A percentile compares a stretch with the other conserved stretches of the same genome.
Evolutionary conservation across 2,329 filamentous ascomycete species (phyloP).

Genomic region (Stemphylium vesicarium): DNA sequence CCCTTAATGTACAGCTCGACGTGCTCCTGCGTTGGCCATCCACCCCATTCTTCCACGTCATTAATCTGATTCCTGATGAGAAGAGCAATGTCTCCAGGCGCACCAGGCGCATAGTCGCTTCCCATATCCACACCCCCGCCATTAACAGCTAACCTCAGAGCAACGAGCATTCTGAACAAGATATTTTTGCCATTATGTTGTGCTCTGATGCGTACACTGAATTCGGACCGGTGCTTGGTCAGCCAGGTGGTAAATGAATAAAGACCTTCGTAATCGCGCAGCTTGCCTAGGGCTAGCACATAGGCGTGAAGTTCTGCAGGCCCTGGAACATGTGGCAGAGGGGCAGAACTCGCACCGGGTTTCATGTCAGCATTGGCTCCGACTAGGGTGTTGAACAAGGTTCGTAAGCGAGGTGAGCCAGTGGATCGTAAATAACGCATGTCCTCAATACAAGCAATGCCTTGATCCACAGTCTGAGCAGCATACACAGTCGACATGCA

Average conservation of each 20-base stretch:
- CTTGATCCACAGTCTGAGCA: conserved; percentile 28
- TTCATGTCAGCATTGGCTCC: conserved; percentile 24
- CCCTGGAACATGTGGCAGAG: conserved; percentile 54
- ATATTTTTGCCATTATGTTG: conserved; percentile 30
- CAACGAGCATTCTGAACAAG: conserved; percentile 47
- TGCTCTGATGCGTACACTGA: conserved; percentile 36
- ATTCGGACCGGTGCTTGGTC: conserved; percentile 32
- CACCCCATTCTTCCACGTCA: conserved; percentile 49
- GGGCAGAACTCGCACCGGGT: background rate
- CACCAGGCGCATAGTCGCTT: conserved; percentile 12
- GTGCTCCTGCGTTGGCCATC: conserved; percentile 53
- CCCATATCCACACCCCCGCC: conserved; percentile 17
- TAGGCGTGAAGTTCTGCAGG: conserved; percentile 63
- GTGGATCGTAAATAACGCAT: conserved; percentile 21
- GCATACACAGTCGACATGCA: conserved; percentile 44
- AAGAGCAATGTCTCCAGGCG: conserved; percentile 40
- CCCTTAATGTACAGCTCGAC: conserved; percentile 44
- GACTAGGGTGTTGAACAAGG: conserved; percentile 35
- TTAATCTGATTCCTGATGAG: conserved; percentile 45
- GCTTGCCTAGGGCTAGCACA: conserved; percentile 66
- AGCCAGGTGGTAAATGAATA: conserved; percentile 66
- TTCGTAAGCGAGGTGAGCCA: conserved; percentile 30
- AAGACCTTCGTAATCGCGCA: conserved; percentile 67
- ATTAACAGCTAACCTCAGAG: conserved; percentile 52
- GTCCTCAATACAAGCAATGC: conserved; percentile 13